phyloP scores from a whole-genome alignment of 495 filamentous ascomycete species.

The Tuber magnatum region DNA sequence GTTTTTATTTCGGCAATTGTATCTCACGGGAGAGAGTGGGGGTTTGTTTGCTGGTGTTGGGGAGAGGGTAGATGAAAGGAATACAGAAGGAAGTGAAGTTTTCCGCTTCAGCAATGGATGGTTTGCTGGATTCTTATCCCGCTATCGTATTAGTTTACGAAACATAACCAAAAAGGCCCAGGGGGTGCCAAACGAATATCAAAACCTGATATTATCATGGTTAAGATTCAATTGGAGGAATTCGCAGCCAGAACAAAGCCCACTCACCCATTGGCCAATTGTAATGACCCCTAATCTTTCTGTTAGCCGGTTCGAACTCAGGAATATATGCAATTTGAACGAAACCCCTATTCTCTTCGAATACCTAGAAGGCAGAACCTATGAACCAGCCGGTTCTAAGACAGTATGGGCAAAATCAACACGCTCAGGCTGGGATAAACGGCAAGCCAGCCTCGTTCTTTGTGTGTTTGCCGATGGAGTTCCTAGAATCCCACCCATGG shows the following conservation, averaged over 20 bases:
- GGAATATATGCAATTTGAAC: background rate
- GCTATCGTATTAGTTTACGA: background rate
- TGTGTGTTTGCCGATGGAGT: too few species aligned
- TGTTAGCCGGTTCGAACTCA: too few species aligned
- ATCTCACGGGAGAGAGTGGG: background rate
- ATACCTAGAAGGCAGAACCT: background rate
- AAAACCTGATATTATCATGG: background rate
- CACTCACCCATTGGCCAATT: background rate
- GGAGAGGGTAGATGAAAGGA: too few species aligned
- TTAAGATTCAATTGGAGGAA: background rate
- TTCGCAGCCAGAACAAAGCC: background rate
- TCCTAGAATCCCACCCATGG: too few species aligned
- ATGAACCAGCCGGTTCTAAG: too few species aligned
- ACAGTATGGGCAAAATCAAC: too few species aligned
- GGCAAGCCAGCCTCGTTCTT: too few species aligned
- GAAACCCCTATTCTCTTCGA: background rate
- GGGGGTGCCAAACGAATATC: background rate
- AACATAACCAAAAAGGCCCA: background rate
- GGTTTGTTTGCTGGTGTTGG: too few species aligned
- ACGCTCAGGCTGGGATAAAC: too few species aligned
- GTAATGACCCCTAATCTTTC: too few species aligned
- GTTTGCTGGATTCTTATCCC: background rate
- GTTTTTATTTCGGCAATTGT: conserved; percentile 1
- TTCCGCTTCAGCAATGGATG: background rate
- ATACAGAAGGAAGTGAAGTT: background rate